A percentile compares a stretch with the other conserved stretches of the same genome.
These are phyloP conservation scores for Suhomyces guaymorum DNA, from an alignment of 1,139 yeast species.

Conservation along the genomic window DNA sequence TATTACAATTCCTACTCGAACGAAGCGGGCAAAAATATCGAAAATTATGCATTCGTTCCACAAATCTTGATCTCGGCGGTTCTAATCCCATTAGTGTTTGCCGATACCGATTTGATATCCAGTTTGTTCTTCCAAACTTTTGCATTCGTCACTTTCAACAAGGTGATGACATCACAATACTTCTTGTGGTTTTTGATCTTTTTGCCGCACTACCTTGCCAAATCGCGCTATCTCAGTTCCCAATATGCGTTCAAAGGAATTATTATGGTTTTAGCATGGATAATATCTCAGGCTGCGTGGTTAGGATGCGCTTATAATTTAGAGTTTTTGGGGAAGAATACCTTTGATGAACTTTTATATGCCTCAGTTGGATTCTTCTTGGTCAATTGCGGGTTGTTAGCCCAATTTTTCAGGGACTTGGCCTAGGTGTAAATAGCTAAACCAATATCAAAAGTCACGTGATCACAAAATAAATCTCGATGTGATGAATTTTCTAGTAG, in stretches of 20 bases:
- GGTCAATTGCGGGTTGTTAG: constrained; percentile 65
- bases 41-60: constrained; percentile 74
- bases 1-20: constrained; percentile 60
- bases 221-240: constrained; percentile 35
- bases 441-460: constrained; percentile 2
- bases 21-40: constrained; percentile 23
- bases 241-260: constrained; percentile 33
- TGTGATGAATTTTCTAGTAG: constrained; percentile 7
- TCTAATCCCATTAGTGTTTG: constrained; percentile 59
- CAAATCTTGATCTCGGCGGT: constrained; percentile 65
- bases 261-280: constrained; percentile 57
- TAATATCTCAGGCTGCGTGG: constrained; percentile 75
- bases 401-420: constrained; percentile 53
- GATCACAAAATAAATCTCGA: constrained; percentile 2
- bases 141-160: constrained; percentile 86
- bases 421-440: neutral
- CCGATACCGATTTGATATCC: constrained; percentile 54
- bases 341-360: constrained; percentile 62
- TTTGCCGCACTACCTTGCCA: constrained; percentile 66
- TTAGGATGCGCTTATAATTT: constrained; percentile 71
- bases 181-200: constrained; percentile 91
- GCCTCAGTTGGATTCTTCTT: constrained; percentile 68
- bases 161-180: constrained; percentile 92
- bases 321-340: constrained; percentile 74
- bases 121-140: constrained; percentile 86